Percentiles rank a stretch among this genome's conserved stretches.
Evolutionary conservation across 2,329 filamentous ascomycete genomes (phyloP).

Genomic region (Apiospora hydei): DNA sequence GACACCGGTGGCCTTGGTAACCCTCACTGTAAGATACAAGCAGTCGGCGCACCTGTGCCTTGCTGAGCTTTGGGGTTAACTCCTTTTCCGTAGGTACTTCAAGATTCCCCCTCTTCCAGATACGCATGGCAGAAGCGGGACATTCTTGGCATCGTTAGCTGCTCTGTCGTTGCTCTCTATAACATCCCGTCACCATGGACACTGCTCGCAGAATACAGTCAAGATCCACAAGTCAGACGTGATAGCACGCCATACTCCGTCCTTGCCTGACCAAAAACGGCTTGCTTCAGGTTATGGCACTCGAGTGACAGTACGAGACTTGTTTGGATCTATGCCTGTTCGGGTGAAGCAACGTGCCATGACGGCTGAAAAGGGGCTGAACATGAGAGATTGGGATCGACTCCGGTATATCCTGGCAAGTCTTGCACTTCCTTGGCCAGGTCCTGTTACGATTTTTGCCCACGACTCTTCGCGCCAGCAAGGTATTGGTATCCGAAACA

Average conservation of each 20-base stretch:
- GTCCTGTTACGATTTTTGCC: constrained; percentile 62
- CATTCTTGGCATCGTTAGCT: constrained; percentile 79
- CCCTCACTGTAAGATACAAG: constrained; percentile 67
- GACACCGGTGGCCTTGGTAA: constrained; percentile 72
- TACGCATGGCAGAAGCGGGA: constrained; percentile 72
- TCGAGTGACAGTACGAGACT: constrained; percentile 74
- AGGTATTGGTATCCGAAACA: constrained; percentile 46
- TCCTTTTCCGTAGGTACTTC: constrained; percentile 72
- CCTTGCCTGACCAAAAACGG: constrained; percentile 64
- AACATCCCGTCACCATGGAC: constrained; percentile 70
- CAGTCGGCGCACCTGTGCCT: neutral
- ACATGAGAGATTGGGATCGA: constrained; percentile 70
- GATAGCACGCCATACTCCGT: constrained; percentile 69
- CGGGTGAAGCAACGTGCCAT: constrained; percentile 80
- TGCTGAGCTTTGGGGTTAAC: constrained; percentile 27
- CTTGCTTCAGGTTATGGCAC: constrained; percentile 72
- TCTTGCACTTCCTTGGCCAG: constrained; percentile 75
- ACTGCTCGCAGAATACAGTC: constrained; percentile 70
- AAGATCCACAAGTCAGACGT: constrained; percentile 73
- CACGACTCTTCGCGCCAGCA: constrained; percentile 55
- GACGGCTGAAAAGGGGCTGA: constrained; percentile 55
- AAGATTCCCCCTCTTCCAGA: constrained; percentile 59
- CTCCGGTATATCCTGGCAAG: constrained; percentile 66
- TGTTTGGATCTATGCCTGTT: constrained; percentile 92
- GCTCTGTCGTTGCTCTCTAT: constrained; percentile 79